phyloP scores from a whole-genome alignment of 2,329 filamentous ascomycete genomes.

The Hirsutella thompsonii region DNA sequence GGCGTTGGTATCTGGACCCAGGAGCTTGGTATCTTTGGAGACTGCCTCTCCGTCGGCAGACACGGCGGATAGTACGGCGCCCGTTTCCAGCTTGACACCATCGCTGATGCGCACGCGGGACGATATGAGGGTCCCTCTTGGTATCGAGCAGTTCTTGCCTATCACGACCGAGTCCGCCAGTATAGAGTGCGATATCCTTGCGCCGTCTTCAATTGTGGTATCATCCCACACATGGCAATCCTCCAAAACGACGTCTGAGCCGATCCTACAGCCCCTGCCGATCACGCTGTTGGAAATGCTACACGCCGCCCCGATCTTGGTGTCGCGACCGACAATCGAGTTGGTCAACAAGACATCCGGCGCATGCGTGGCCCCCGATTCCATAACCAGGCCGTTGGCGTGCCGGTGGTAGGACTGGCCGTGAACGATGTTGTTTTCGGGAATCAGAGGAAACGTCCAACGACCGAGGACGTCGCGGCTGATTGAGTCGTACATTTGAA shows the following conservation, averaged over 20 bases:
- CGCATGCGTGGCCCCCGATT: constrained; percentile 63
- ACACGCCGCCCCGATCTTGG: constrained; percentile 60
- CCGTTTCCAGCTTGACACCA: constrained; percentile 30
- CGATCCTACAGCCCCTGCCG: constrained; percentile 75
- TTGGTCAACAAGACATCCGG: constrained; percentile 57
- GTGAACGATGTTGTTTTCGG: constrained; percentile 73
- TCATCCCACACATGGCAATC: constrained; percentile 85
- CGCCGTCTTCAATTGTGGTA: constrained; percentile 61
- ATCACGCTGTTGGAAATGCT: constrained; percentile 65
- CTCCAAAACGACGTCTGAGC: constrained; percentile 66
- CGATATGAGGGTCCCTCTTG: constrained; percentile 65
- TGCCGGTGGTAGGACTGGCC: constrained; percentile 64
- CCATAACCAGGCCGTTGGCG: constrained; percentile 61
- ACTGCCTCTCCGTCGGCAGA: constrained; percentile 22
- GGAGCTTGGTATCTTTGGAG: constrained; percentile 27
- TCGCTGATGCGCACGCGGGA: constrained; percentile 63
- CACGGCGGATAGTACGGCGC: constrained; percentile 21
- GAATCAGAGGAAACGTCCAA: constrained; percentile 81
- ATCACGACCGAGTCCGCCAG: constrained; percentile 61
- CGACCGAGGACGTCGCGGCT: constrained; percentile 74
- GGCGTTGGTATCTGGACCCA: constrained; percentile 38
- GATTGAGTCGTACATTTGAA: constrained; percentile 82
- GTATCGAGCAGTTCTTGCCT: constrained; percentile 57
- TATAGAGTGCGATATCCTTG: constrained; percentile 58
- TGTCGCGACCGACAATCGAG: constrained; percentile 65